Evolutionary conservation across 257 asterid species (phyloP).

Genomic region (Solanum chiquidenum): DNA sequence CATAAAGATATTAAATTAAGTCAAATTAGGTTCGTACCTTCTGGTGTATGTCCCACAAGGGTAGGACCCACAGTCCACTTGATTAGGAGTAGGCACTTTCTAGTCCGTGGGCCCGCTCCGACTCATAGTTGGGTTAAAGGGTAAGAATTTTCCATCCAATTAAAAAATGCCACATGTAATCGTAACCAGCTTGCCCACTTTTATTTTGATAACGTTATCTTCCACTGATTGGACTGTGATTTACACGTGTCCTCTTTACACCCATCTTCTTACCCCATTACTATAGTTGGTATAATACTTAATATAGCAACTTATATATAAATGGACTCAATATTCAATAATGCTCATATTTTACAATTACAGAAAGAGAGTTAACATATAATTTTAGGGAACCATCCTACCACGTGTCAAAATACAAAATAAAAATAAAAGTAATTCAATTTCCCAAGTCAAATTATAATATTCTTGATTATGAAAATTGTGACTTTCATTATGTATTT

Average conservation of each 20-base stretch:
- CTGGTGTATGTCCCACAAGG: neutral
- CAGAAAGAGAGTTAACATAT: neutral
- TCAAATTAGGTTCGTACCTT: neutral
- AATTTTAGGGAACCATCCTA: neutral
- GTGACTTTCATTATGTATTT: neutral
- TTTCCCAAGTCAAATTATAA: neutral
- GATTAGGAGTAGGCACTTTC: neutral
- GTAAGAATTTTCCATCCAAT: neutral
- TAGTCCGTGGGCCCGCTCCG: neutral
- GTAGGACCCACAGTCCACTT: neutral
- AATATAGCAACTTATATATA: neutral
- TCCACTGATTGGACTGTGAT: slow-evolving; percentile 19
- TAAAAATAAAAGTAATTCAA: neutral
- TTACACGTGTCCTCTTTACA: slow-evolving; percentile 30
- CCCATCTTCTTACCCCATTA: neutral
- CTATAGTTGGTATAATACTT: neutral
- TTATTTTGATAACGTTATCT: slow-evolving; percentile 44
- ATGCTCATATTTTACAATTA: neutral
- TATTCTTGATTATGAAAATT: neutral
- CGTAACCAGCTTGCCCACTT: slow-evolving; percentile 8
- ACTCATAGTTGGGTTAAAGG: neutral
- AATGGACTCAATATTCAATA: neutral
- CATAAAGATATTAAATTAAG: neutral
- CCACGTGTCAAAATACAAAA: neutral
- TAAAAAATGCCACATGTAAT: slow-evolving; percentile 11